Percentiles rank a stretch among this genome's conserved stretches.
Evolutionary conservation across 73 alveolate species (phyloP).

Genomic region (Uronychia binucleata): DNA sequence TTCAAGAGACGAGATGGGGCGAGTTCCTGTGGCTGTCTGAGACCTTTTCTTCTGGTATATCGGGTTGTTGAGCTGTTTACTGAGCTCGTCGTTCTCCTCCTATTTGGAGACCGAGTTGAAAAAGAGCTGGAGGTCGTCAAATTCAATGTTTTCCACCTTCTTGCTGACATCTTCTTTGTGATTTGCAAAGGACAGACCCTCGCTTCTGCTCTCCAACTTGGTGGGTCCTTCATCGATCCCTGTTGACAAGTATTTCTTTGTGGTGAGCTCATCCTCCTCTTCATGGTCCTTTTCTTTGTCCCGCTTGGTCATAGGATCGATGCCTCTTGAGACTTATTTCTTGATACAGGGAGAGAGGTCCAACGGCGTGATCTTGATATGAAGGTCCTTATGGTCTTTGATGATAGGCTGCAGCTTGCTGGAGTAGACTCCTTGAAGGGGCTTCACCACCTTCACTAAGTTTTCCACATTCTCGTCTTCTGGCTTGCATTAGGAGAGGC

Average conservation of each 20-base stretch:
- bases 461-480: slow-evolving; percentile 42
- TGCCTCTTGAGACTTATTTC: not conserved
- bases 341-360: not conserved
- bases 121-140: not conserved
- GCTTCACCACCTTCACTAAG: slow-evolving; percentile 43
- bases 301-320: not conserved
- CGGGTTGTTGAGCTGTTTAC: not conserved
- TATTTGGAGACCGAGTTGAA: not conserved
- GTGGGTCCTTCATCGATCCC: not conserved
- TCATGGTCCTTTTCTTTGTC: not conserved
- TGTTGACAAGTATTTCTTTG: too few species aligned
- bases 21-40: not conserved
- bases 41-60: not conserved
- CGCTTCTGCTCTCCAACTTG: not conserved
- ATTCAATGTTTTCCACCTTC: not conserved
- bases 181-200: not conserved
- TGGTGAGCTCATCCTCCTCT: not conserved
- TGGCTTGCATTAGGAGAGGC: not conserved
- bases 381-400: slow-evolving; percentile 41
- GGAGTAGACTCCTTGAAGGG: slow-evolving; percentile 46
- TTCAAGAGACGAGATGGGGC: not conserved
- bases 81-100: not conserved
- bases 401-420: slow-evolving; percentile 58
- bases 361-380: not conserved
- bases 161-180: not conserved